These are phyloP conservation scores for Carex myosuroides DNA, from an alignment of 176 grass and related monocot genomes.

Conservation along the genomic window DNA sequence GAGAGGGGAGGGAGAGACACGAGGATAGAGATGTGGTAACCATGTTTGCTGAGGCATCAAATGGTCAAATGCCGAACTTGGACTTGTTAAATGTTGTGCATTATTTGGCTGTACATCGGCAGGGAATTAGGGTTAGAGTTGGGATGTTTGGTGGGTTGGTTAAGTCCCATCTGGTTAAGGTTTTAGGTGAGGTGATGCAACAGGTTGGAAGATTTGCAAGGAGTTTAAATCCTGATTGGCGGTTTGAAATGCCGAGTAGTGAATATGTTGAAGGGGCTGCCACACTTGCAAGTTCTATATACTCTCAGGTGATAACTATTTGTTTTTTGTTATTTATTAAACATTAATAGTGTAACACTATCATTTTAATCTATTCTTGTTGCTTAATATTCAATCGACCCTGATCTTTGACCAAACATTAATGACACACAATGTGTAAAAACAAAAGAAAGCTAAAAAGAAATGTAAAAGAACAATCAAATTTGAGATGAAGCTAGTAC, in stretches of 20 bases:
- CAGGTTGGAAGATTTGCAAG: slow-evolving; percentile 55
- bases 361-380: slow-evolving; percentile 1
- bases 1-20: slow-evolving; percentile 33
- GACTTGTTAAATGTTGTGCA: slow-evolving; percentile 92
- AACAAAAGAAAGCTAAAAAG: background rate
- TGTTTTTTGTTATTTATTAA: background rate
- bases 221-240: slow-evolving; percentile 80
- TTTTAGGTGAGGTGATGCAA: slow-evolving; percentile 62
- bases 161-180: slow-evolving; percentile 46
- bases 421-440: background rate
- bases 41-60: slow-evolving; percentile 91
- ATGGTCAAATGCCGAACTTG: slow-evolving; percentile 99
- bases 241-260: slow-evolving; percentile 56
- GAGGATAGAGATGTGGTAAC: slow-evolving; percentile 67
- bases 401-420: background rate
- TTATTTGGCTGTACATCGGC: slow-evolving; percentile 94
- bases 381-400: slow-evolving; percentile 9
- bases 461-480: background rate
- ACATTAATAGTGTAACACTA: background rate
- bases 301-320: slow-evolving; percentile 57
- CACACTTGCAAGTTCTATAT: slow-evolving; percentile 82
- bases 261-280: slow-evolving; percentile 78
- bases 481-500: background rate
- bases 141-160: slow-evolving; percentile 48
- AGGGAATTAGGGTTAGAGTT: slow-evolving; percentile 75